phyloP scores from a whole-genome alignment of 441 rosid species.

The Jatropha podagrica region DNA sequence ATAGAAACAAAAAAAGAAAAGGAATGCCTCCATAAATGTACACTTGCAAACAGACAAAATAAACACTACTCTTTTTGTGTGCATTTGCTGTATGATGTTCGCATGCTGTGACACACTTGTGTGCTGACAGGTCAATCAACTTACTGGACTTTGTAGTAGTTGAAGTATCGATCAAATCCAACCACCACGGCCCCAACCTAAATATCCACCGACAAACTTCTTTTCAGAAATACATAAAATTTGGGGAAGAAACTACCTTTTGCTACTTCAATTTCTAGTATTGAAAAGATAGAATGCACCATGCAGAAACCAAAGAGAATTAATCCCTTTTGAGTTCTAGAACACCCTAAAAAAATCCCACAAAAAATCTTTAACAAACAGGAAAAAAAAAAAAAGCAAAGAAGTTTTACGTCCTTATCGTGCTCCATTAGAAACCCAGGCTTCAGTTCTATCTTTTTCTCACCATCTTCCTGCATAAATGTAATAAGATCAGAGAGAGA shows the following conservation, averaged over 20 bases:
- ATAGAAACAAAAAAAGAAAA: conserved; percentile 10
- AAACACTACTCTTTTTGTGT: background rate
- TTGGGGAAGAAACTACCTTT: conserved; percentile 14
- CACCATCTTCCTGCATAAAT: conserved; percentile 70
- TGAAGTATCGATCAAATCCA: conserved; percentile 80
- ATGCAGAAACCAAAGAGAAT: background rate
- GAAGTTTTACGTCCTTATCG: conserved; percentile 63
- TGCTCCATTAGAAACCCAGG: conserved; percentile 68
- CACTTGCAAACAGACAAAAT: background rate
- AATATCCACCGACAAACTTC: conserved; percentile 24
- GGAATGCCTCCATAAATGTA: background rate
- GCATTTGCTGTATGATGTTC: background rate
- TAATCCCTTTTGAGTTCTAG: background rate
- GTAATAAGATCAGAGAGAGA: background rate
- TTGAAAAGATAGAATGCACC: background rate
- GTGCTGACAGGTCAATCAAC: conserved; percentile 22
- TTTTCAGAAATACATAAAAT: conserved; percentile 8
- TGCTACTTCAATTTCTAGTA: conserved; percentile 8
- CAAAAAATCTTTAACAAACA: background rate
- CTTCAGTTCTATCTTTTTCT: conserved; percentile 68
- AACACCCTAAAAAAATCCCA: background rate
- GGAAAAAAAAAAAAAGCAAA: conserved; percentile 12
- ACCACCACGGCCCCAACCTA: conserved; percentile 98
- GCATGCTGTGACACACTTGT: background rate
- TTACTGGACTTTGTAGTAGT: conserved; percentile 97